Percentiles rank a stretch among this genome's conserved stretches.
These are phyloP conservation scores for Acanthamoeba royreba DNA, from an alignment of 208 protist species.

Conservation along the genomic window DNA sequence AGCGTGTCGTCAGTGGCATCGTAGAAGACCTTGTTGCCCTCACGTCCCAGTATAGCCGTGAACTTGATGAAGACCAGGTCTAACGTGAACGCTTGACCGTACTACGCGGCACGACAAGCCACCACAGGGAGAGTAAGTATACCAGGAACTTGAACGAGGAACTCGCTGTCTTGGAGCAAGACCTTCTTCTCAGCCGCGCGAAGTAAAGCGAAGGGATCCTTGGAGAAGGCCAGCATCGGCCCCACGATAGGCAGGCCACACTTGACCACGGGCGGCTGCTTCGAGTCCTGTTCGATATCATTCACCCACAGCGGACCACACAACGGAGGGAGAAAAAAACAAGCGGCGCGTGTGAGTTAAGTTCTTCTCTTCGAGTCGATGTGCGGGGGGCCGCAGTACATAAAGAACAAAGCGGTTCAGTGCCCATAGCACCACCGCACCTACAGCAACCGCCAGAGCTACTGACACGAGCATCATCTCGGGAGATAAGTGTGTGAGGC, in stretches of 20 bases:
- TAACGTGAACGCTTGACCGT: slow-evolving; percentile 17
- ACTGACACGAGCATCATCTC: too few relatives aligned
- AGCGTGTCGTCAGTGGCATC: background rate
- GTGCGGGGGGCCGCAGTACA: too few relatives aligned
- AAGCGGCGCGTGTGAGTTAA: too few relatives aligned
- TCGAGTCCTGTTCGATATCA: too few relatives aligned
- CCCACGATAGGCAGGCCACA: background rate
- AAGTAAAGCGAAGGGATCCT: background rate
- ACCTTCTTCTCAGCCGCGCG: background rate
- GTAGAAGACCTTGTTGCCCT: slow-evolving; percentile 5
- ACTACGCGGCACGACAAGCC: background rate
- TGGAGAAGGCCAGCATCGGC: background rate
- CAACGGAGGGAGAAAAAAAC: too few relatives aligned
- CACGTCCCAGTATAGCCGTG: background rate
- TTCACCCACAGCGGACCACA: too few relatives aligned
- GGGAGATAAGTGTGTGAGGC: too few relatives aligned
- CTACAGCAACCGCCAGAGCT: too few relatives aligned
- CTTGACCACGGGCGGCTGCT: background rate
- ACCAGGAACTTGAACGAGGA: background rate
- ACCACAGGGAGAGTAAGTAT: background rate
- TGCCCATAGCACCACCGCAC: too few relatives aligned
- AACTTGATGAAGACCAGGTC: background rate
- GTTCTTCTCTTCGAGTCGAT: too few relatives aligned
- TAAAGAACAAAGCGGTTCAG: too few relatives aligned
- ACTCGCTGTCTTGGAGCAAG: background rate